Conservation (phyloP, 225 moss, liverwort and hornwort species). For the Marchantia polymorpha region DNA sequence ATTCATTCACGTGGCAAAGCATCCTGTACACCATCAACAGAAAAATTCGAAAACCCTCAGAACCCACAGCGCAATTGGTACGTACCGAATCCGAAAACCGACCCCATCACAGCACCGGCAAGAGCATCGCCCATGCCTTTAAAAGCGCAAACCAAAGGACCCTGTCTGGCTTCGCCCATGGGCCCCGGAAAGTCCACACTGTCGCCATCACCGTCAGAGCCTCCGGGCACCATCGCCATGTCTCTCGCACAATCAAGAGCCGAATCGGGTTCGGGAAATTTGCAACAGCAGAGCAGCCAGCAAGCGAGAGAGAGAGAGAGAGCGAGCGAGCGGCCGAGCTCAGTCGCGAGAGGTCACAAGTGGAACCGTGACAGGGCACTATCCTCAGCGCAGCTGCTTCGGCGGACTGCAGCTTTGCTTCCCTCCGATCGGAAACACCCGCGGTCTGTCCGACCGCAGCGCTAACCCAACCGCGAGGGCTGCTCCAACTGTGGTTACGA, state of each 20-base stretch:
- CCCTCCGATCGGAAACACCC: background rate
- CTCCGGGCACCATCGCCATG: constrained; percentile 38
- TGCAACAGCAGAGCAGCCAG: background rate
- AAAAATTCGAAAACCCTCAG: background rate
- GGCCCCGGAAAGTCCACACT: constrained; percentile 1
- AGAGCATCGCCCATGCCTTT: constrained; percentile 48
- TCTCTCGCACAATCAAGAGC: background rate
- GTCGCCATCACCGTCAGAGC: constrained; percentile 24
- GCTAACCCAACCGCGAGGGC: background rate
- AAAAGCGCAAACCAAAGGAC: constrained; percentile 42
- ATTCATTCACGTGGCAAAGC: background rate
- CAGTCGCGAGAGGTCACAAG: background rate
- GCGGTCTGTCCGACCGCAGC: background rate
- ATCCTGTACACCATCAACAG: background rate
- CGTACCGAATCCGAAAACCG: constrained; percentile 87
- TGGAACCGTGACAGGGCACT: background rate
- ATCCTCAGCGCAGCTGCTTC: background rate
- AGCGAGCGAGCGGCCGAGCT: background rate
- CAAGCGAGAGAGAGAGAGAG: too few species aligned
- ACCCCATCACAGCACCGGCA: constrained; percentile 85
- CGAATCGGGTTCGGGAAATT: background rate
- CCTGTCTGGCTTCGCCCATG: constrained; percentile 12
- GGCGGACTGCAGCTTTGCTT: background rate
- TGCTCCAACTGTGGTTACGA: background rate
- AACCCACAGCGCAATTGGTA: background rate